Base-by-base conservation (phyloP, 257 asterid genomes). In the Knoxia roxburghii region DNA sequence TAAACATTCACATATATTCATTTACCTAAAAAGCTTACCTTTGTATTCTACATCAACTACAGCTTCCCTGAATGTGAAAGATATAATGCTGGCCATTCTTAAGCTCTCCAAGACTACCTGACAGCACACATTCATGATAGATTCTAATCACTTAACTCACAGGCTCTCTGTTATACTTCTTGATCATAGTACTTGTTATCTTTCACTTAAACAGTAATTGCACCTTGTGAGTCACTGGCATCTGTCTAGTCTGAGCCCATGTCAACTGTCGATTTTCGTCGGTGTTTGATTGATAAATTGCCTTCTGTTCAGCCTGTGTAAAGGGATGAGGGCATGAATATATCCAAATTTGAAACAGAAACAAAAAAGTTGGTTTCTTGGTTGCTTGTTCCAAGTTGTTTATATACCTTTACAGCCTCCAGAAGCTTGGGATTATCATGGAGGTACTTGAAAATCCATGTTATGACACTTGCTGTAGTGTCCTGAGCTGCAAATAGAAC, bases 401-500 rank as follows among this genome's bases (percentile, higher is more conserved):
- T n/a, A n/a, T n/a, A n/a, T 75, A 86, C 98, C 94, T 82, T 85
- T n/a, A 91, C 90, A 39, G 77, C 70, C 51, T 85, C 76, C 0
- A 85, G 78, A 63, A 84, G 76, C 39, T 85, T 82, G 1, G 86
- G 87, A 57, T 83, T 76, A 59, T 89, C 90, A n/a, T 73, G 74
- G 13, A 91, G 95, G 78, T 89, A 89, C 75, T 89, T 91, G 73
- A 91, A 46, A 32, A 84, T 77, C 98, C 98, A 91, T 18, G 96
- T 91, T 81, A 89, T 72, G 59, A 82, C 86, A 82, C 89, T 91
- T 0, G 96, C 95, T 0, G 96, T 91, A 0, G 98, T 91, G 61
- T 91, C 96, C 66, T 89, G 94, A 1, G 98, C 98, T 0, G 98
- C 98, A 37, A 91, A 91, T 20, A 91, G 84, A 14, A 85, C 91